phyloP scores from a whole-genome alignment of 768 basidiomycete species.

The Xerocomus potaroensis region DNA sequence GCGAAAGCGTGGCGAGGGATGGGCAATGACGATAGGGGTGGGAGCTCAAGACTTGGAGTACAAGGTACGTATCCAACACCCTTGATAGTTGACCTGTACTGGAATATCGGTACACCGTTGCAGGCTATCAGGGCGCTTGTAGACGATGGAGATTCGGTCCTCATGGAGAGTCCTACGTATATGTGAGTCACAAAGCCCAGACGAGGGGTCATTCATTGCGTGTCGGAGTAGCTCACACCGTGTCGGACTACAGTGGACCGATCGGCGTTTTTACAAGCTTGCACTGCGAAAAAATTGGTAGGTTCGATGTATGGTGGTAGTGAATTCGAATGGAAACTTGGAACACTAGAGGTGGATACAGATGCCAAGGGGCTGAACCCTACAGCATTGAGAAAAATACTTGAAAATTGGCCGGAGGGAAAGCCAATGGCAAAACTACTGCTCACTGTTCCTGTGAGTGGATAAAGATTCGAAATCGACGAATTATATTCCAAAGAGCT shows the following conservation, averaged over 20 bases:
- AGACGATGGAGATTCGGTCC: too few species aligned
- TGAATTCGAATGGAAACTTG: slow-evolving; percentile 1
- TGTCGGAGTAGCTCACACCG: background rate
- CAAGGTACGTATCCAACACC: too few species aligned
- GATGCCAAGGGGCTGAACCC: slow-evolving; percentile 65
- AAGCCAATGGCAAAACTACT: too few species aligned
- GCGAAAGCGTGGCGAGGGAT: too few species aligned
- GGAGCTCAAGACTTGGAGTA: too few species aligned
- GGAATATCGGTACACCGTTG: background rate
- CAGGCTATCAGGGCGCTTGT: too few species aligned
- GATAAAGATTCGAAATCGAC: background rate
- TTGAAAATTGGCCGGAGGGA: slow-evolving; percentile 68
- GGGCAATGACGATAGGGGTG: too few species aligned
- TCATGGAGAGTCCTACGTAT: slow-evolving; percentile 77
- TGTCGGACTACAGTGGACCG: slow-evolving; percentile 42
- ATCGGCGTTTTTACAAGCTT: slow-evolving; percentile 54
- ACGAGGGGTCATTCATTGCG: background rate
- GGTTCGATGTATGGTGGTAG: slow-evolving; percentile 5
- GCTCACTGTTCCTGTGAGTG: slow-evolving; percentile 57
- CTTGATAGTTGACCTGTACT: too few species aligned
- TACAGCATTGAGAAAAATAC: slow-evolving; percentile 45
- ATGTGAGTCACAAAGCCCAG: slow-evolving; percentile 40
- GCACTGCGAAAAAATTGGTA: slow-evolving; percentile 52
- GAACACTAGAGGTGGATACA: slow-evolving; percentile 57
- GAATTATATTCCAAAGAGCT: background rate